These are phyloP conservation scores for Silene coronaria DNA, from an alignment of 179 eudicot genomes.

Conservation along the genomic window DNA sequence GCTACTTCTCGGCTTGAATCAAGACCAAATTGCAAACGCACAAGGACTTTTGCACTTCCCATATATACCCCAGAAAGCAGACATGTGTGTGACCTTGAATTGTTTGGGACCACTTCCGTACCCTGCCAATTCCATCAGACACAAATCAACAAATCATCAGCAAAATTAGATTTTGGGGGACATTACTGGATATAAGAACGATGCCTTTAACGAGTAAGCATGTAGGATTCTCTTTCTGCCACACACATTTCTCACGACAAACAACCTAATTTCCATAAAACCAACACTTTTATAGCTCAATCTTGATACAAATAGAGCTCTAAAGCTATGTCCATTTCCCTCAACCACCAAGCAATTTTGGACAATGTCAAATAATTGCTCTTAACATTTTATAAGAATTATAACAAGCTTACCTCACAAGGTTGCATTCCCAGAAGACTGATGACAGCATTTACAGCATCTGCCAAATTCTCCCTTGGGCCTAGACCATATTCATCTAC, in stretches of 20 bases:
- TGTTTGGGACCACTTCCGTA: conserved; percentile 67
- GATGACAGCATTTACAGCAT: conserved; percentile 78
- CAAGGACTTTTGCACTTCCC: conserved; percentile 75
- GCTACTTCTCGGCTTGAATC: conserved; percentile 79
- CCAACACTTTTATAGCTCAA: background rate
- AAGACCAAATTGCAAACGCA: conserved; percentile 71
- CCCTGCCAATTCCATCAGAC: conserved; percentile 43
- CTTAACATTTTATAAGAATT: conserved; percentile 1
- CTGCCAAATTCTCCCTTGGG: conserved; percentile 78
- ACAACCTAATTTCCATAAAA: background rate
- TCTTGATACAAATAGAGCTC: conserved; percentile 4
- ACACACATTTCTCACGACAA: background rate
- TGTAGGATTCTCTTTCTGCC: too few species aligned
- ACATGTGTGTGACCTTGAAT: conserved; percentile 86
- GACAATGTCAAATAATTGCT: background rate
- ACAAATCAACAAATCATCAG: background rate
- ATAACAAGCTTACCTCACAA: conserved; percentile 96
- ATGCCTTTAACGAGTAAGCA: background rate
- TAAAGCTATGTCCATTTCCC: background rate
- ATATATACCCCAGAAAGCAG: conserved; percentile 78
- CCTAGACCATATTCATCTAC: conserved; percentile 97
- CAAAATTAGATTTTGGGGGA: background rate
- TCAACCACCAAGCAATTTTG: background rate
- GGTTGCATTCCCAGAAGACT: conserved; percentile 97
- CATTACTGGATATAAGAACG: background rate